Base-by-base conservation (phyloP, 2,329 filamentous ascomycete species). In the Pseudocercospora musae region DNA sequence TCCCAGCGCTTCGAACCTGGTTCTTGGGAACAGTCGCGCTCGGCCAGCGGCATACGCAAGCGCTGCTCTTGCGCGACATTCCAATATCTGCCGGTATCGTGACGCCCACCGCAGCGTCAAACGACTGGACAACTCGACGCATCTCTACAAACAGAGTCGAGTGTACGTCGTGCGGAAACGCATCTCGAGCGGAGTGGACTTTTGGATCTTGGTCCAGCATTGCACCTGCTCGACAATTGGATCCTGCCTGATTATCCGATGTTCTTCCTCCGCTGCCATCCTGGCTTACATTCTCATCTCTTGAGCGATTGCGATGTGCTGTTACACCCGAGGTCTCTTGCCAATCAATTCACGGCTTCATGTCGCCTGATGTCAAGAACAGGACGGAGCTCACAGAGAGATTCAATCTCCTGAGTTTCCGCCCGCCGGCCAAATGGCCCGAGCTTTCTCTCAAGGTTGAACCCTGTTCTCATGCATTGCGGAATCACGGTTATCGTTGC, bases 1-100 rank as follows among this genome's bases (percentile, higher is more conserved):
- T 62, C 54, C 54, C 58, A 60, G 61, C 58, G 46, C 58, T 57
- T 31, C 57, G 59, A 65, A 66, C 66, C 66, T 64, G 66, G 66
- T 68, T 63, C 53, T 63, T 62, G 66, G 66, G 56, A 64, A 27
- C 37, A 27, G 27, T 31, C 27, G 52, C 48, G 31, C 48, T 52
- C 59, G 59, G 46, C 31, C 25, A 48, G 33, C 48, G 31, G 55
- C 59, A 58, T 58, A 52, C 57, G 53, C 48, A 49, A 57, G 50
- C 57, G 25, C 54, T 62, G 46, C 31, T 53, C 58, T 59, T 33
- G 55, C 56, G 52, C 49, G 40, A 57, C 58, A 52, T 25, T 33
- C 63, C 57, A 61, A 40, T 53, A 37, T 58, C 62, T 60, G 56
- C 57, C 55, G 65, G 40, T 46, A 56, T 46, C 15, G 40, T 21